These are phyloP conservation scores for Priceomyces melissophilus DNA, from an alignment of 805 yeast species.

Conservation along the genomic window DNA sequence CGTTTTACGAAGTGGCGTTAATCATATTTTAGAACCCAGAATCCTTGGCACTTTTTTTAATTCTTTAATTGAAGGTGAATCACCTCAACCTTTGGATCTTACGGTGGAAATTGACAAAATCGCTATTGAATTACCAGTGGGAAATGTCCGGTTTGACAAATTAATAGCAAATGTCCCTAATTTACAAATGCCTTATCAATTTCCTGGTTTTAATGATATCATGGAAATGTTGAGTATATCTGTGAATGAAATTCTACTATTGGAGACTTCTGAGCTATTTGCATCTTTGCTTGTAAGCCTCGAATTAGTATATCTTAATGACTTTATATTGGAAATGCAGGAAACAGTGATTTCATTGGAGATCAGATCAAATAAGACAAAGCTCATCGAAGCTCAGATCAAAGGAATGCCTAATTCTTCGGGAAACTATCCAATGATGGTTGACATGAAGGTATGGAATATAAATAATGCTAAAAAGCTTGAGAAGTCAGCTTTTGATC, in stretches of 20 bases:
- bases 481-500: conserved; percentile 17
- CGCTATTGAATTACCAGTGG: conserved; percentile 9
- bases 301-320: conserved; percentile 31
- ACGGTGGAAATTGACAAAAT: conserved; percentile 13
- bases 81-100: conserved; percentile 4
- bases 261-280: conserved; percentile 20
- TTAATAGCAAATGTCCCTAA: conserved; percentile 1
- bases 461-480: neutral
- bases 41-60: conserved; percentile 14
- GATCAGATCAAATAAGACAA: conserved; percentile 28
- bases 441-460: neutral
- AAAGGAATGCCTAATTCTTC: conserved; percentile 15
- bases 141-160: neutral
- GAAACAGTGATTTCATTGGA: conserved; percentile 21
- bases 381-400: conserved; percentile 28
- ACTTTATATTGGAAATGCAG: conserved; percentile 19
- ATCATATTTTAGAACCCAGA: conserved; percentile 9
- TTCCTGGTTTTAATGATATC: conserved; percentile 3
- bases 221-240: conserved; percentile 10
- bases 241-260: conserved; percentile 16
- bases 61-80: conserved; percentile 7
- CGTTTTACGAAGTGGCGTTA: conserved; percentile 7
- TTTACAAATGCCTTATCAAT: conserved; percentile 1
- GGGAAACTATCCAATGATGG: neutral
- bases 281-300: conserved; percentile 27